Percentiles rank a stretch among this genome's conserved stretches.
Evolutionary conservation across 805 yeast species (phyloP).

Genomic region (Komagataella populi): DNA sequence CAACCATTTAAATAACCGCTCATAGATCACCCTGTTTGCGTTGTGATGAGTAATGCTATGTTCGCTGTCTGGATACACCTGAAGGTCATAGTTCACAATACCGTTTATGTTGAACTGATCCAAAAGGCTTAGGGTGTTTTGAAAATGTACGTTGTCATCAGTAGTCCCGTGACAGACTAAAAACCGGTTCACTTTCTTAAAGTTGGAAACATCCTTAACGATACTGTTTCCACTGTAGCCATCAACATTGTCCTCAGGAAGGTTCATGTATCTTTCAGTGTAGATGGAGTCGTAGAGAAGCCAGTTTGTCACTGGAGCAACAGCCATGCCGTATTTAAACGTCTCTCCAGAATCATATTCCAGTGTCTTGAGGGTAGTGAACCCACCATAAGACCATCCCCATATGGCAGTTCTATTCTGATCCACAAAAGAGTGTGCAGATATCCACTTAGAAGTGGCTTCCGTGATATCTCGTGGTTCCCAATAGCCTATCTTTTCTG

Average conservation of each 20-base stretch:
- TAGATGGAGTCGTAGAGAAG: conserved; percentile 61
- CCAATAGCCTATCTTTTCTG: conserved; percentile 50
- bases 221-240: conserved; percentile 35
- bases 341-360: conserved; percentile 50
- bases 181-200: conserved; percentile 39
- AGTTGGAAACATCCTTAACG: conserved; percentile 23
- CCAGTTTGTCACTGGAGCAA: conserved; percentile 83
- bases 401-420: conserved; percentile 47
- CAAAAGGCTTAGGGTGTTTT: conserved; percentile 48
- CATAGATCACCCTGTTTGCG: conserved; percentile 62
- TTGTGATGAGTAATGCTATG: conserved; percentile 74
- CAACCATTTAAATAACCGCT: conserved; percentile 60
- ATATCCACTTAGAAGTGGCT: conserved; percentile 35
- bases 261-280: conserved; percentile 65
- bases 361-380: conserved; percentile 57
- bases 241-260: conserved; percentile 31
- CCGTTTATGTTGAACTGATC: conserved; percentile 37
- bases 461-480: conserved; percentile 59
- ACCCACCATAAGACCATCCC: conserved; percentile 91
- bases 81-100: conserved; percentile 74
- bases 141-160: conserved; percentile 75
- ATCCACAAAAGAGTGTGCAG: conserved; percentile 33
- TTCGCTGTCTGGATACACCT: conserved; percentile 86
- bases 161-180: conserved; percentile 73
- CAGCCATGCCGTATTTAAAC: conserved; percentile 68